Evolutionary conservation across 23 red algal genomes (phyloP).

Genomic region (Cyanidium caldarium): DNA sequence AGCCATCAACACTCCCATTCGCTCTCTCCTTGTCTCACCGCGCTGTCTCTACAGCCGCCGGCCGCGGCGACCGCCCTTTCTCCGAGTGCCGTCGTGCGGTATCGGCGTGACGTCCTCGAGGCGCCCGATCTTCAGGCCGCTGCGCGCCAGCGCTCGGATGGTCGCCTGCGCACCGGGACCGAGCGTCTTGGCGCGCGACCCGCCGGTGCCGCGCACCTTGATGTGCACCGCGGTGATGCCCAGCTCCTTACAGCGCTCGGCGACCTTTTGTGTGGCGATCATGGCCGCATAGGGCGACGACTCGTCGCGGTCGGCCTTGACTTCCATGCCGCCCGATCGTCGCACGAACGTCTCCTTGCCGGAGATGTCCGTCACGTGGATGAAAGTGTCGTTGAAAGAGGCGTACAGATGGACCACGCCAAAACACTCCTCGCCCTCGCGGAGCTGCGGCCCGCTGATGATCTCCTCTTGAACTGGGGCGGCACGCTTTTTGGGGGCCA

Average conservation of each 20-base stretch:
- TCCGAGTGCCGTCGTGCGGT: slow-evolving; percentile 84
- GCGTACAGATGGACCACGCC: slow-evolving; percentile 92
- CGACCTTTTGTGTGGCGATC: slow-evolving; percentile 93
- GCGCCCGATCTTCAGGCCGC: slow-evolving; percentile 92
- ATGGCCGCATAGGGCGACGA: slow-evolving; percentile 98
- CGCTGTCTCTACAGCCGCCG: slow-evolving; percentile 71
- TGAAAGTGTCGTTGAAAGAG: slow-evolving; percentile 99
- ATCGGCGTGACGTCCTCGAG: slow-evolving; percentile 98
- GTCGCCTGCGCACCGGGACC: slow-evolving; percentile 77
- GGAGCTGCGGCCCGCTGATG: slow-evolving; percentile 63
- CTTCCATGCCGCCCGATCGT: slow-evolving; percentile 98
- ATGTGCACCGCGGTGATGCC: slow-evolving; percentile 98
- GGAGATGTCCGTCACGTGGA: slow-evolving; percentile 98
- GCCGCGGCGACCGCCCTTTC: slow-evolving; percentile 96
- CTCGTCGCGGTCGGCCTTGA: slow-evolving; percentile 99
- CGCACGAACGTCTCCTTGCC: slow-evolving; percentile 92
- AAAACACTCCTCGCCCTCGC: slow-evolving; percentile 82
- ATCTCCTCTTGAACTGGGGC: slow-evolving; percentile 27
- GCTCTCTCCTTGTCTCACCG: no score
- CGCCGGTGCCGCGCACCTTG: slow-evolving; percentile 92
- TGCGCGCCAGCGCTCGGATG: slow-evolving; percentile 93
- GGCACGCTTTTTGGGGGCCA: slow-evolving; percentile 46
- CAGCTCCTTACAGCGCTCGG: slow-evolving; percentile 91
- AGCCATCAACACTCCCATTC: no score
- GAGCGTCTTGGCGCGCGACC: slow-evolving; percentile 70